Percentiles rank a stretch among this genome's conserved stretches.
Evolutionary conservation across 2,329 filamentous ascomycete genomes (phyloP).

Genomic region (Hypoxylon sp.): DNA sequence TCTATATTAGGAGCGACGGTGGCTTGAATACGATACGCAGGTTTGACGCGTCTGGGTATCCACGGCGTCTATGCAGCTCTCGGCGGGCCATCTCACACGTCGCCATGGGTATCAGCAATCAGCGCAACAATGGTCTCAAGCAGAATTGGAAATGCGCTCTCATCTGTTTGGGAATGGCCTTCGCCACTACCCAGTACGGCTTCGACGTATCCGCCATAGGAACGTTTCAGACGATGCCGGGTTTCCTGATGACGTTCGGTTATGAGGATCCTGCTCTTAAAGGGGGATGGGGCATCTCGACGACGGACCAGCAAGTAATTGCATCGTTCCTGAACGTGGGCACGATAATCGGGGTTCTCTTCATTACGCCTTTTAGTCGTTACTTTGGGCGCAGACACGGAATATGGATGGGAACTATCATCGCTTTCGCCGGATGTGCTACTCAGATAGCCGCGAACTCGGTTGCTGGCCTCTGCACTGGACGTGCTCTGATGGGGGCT

Average conservation of each 20-base stretch:
- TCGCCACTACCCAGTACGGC: slow-evolving; percentile 45
- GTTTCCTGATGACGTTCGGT: slow-evolving; percentile 44
- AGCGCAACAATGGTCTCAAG: slow-evolving; percentile 40
- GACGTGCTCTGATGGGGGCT: slow-evolving; percentile 44
- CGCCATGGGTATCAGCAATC: slow-evolving; percentile 35
- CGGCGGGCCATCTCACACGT: not conserved
- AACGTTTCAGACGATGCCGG: slow-evolving; percentile 45
- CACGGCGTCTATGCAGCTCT: not conserved
- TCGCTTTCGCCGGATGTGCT: slow-evolving; percentile 40
- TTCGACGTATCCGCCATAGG: slow-evolving; percentile 40
- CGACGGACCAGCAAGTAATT: slow-evolving; percentile 45
- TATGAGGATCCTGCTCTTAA: slow-evolving; percentile 35
- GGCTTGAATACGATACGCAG: not conserved
- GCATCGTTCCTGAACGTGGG: slow-evolving; percentile 46
- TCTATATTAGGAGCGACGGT: not conserved
- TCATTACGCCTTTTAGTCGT: slow-evolving; percentile 40
- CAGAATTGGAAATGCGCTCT: slow-evolving; percentile 46
- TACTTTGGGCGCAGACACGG: slow-evolving; percentile 44
- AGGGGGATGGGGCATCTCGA: slow-evolving; percentile 43
- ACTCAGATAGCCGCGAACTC: slow-evolving; percentile 41
- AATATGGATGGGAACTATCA: slow-evolving; percentile 44
- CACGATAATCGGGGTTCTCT: slow-evolving; percentile 43
- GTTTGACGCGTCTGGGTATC: not conserved
- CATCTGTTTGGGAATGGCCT: slow-evolving; percentile 44
- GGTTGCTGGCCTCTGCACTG: slow-evolving; percentile 41